Percentiles rank a stretch among this genome's conserved stretches.
Evolutionary conservation across 2,329 filamentous ascomycete species (phyloP).

Genomic region (Onygenales sp.): DNA sequence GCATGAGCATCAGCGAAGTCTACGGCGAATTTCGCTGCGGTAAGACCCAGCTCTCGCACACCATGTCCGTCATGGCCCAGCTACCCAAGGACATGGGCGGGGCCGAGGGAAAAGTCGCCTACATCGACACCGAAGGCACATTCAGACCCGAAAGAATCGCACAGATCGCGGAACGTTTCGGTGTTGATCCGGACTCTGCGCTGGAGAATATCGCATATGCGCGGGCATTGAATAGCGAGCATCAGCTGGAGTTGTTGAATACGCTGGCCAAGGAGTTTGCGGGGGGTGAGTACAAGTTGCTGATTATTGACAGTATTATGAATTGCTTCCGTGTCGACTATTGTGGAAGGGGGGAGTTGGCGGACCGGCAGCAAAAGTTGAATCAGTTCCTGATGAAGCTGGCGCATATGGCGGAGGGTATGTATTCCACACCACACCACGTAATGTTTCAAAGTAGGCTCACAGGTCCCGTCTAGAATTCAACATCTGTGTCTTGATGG

Average conservation of each 20-base stretch:
- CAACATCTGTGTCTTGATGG: conserved; percentile 57
- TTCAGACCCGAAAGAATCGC: conserved; percentile 58
- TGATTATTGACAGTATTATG: conserved; percentile 63
- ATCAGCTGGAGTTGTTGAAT: conserved; percentile 56
- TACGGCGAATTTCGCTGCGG: conserved; percentile 45
- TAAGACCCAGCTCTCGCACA: conserved; percentile 61
- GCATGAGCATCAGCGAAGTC: conserved; percentile 56
- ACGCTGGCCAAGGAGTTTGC: conserved; percentile 52
- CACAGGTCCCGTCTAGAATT: conserved; percentile 42
- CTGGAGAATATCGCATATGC: conserved; percentile 61
- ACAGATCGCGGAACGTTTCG: conserved; percentile 59
- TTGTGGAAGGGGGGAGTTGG: conserved; percentile 56
- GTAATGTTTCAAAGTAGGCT: conserved; percentile 3
- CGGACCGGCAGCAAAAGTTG: conserved; percentile 59
- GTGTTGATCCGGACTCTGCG: conserved; percentile 47
- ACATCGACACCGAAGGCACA: conserved; percentile 58
- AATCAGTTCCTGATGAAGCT: conserved; percentile 56
- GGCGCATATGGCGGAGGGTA: conserved; percentile 55
- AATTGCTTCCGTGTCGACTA: conserved; percentile 60
- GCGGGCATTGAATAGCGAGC: conserved; percentile 56
- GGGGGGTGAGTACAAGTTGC: conserved; percentile 53
- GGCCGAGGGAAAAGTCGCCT: conserved; percentile 59
- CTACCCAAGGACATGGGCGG: conserved; percentile 50
- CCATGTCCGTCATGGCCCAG: conserved; percentile 56
- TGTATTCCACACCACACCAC: conserved; percentile 2